Evolutionary conservation across 192 early-diverging fungal species (phyloP).

Genomic region (Dissophora ornata): DNA sequence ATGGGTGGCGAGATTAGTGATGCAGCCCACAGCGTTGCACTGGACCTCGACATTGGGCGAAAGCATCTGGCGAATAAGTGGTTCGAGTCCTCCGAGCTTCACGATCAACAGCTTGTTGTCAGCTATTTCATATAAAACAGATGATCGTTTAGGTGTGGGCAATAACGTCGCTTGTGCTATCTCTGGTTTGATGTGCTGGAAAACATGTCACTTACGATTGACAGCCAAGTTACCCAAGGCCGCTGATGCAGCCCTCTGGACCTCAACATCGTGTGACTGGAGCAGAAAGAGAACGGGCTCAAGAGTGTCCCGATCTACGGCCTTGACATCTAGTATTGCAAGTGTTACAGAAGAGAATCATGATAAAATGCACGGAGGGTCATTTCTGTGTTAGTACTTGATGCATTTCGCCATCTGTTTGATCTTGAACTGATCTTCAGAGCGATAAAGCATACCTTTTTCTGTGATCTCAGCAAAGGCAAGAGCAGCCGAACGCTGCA

Average conservation of each 20-base stretch:
- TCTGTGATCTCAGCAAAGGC: conserved; percentile 93
- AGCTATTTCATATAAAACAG: conserved; percentile 67
- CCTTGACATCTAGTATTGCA: conserved; percentile 72
- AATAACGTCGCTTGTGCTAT: too few relatives aligned
- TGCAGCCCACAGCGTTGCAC: conserved; percentile 94
- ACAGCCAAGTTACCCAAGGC: conserved; percentile 92
- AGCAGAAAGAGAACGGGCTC: conserved; percentile 87
- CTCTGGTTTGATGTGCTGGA: too few relatives aligned
- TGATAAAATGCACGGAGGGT: not conserved
- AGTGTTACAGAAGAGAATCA: not conserved
- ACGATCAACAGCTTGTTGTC: conserved; percentile 90
- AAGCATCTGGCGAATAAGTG: conserved; percentile 88
- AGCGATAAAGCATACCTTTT: conserved; percentile 61
- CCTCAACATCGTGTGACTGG: conserved; percentile 84
- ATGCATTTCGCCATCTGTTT: not conserved
- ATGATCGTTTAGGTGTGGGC: too few relatives aligned
- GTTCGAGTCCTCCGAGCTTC: conserved; percentile 83
- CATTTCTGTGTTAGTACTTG: too few relatives aligned
- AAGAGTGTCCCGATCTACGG: conserved; percentile 77
- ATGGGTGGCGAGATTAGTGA: conserved; percentile 90
- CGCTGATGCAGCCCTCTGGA: conserved; percentile 86
- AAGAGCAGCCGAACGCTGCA: conserved; percentile 87
- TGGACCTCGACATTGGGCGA: conserved; percentile 90
- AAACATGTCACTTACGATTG: conserved; percentile 72
- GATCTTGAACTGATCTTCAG: not conserved